These are phyloP conservation scores for Bryum argenteum DNA, from an alignment of 225 moss, liverwort and hornwort genomes.

Conservation along the genomic window DNA sequence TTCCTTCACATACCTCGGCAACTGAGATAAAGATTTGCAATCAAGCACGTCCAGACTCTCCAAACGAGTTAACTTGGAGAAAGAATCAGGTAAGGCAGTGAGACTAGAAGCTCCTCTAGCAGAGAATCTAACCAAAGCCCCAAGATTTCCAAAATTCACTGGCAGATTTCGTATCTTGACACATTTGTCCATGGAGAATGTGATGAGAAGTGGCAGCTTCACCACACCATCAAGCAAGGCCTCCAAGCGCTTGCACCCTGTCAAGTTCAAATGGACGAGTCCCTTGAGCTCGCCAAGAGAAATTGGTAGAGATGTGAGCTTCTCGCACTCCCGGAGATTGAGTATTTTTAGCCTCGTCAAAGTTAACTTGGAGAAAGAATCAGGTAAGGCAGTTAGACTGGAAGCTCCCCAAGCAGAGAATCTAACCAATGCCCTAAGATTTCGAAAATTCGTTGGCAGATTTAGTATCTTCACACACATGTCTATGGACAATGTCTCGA, in stretches of 20 bases:
- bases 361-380: no score
- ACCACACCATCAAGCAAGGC: neutral
- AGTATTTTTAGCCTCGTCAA: no score
- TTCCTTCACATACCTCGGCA: conserved; percentile 36
- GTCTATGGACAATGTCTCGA: conserved; percentile 37
- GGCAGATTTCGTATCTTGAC: conserved; percentile 23
- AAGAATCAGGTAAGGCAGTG: conserved; percentile 30
- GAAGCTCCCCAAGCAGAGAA: conserved; percentile 32
- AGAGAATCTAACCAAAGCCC: conserved; percentile 18
- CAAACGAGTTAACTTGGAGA: no score
- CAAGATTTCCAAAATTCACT: conserved; percentile 27
- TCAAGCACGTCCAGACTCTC: conserved; percentile 7
- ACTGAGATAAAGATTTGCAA: conserved; percentile 7
- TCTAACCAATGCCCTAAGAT: conserved; percentile 10
- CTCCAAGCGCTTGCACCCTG: no score
- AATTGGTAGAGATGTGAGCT: no score
- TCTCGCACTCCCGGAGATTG: no score
- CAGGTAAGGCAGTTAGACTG: no score
- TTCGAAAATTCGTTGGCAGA: conserved; percentile 30
- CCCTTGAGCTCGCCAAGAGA: no score
- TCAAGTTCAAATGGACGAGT: no score
- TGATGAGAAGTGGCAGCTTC: conserved; percentile 32
- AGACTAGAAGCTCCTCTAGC: conserved; percentile 27
- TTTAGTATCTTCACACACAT: neutral
- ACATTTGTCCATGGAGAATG: conserved; percentile 28